Base-by-base conservation (phyloP, 345 rosid genomes). In the Lagerstroemia speciosa region DNA sequence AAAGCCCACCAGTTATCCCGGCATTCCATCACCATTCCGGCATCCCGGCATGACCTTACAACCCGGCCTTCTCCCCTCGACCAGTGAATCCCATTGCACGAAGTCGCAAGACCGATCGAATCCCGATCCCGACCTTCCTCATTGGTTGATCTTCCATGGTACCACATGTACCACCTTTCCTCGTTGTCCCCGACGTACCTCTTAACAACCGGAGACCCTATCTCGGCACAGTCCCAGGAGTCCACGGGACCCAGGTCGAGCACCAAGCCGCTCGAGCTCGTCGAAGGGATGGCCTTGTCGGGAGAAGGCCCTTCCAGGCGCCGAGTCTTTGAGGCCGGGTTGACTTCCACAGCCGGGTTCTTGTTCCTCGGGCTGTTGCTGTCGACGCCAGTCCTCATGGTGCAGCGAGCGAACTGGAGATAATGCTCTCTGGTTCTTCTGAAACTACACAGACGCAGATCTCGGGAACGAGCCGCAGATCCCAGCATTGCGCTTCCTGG, bases 1-100 rank as follows among this genome's bases (percentile, higher is more conserved):
- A 92, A 89, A 6, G 86, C 90, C 98, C 98, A 92, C 94, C 96
- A 92, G 67, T 85, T 86, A 73, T 84, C 70, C 40, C 92, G 67
- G 46, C 77, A 76, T 52, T 76, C 77, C 89, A 92, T 85, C 40
- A 92, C 88, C 81, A 79, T 73, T 68, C 98, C 98, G 45, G 84
- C 93, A 71, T 85, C 93, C 34, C 67, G 75, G 36, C 79, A 82
- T 26, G 93, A 87, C 60, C 80, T 27, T 1, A 58, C 78, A 5
- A 81, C 69, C 12, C 64, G 58, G 16, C 67, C 85, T 3, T 33
- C 75, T 9, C 77, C 82, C 75, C 80, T 45, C 65, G 67, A 75
- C 88, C 88, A 79, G 40, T 81, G 85, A 65, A 82, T 71, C 29
- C 88, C 84, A 22, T 84, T 82, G 57, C 74, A 76, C 19, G 88